Conservation (phyloP, 176 grass and related monocot species). For the Ensete ventricosum region DNA sequence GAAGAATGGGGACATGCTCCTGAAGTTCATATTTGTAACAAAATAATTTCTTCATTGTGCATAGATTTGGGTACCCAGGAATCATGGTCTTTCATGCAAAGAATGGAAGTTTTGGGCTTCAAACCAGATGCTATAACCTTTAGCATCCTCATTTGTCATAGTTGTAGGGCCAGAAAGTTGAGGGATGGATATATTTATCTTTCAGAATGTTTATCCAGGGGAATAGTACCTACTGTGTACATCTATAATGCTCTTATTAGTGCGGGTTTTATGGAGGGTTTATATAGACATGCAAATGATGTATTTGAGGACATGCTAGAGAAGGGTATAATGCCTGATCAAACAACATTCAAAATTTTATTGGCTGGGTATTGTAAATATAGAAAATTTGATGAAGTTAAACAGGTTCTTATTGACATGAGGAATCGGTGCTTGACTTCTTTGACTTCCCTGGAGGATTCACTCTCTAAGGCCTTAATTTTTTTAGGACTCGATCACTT, state of each 20-base stretch:
- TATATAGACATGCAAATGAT: conserved; percentile 75
- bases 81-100: conserved; percentile 57
- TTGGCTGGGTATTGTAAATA: conserved; percentile 82
- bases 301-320: conserved; percentile 82
- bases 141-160: conserved; percentile 71
- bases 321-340: conserved; percentile 43
- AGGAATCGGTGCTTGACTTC: conserved; percentile 38
- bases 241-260: conserved; percentile 80
- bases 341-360: conserved; percentile 60
- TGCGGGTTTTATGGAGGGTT: conserved; percentile 58
- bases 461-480: conserved; percentile 58
- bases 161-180: conserved; percentile 58
- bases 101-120: conserved; percentile 66
- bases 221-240: conserved; percentile 41
- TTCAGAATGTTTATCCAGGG: conserved; percentile 75
- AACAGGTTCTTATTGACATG: conserved; percentile 48
- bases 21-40: conserved; percentile 55
- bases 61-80: conserved; percentile 50
- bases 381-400: conserved; percentile 80
- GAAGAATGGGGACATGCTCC: conserved; percentile 64
- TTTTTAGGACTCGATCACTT: conserved; percentile 65
- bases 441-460: conserved; percentile 41
- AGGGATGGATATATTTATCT: conserved; percentile 74
- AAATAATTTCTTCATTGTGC: conserved; percentile 62
- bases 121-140: conserved; percentile 60